Conservation (phyloP, 2,329 filamentous ascomycete species). For the Trichoderma sp. region DNA sequence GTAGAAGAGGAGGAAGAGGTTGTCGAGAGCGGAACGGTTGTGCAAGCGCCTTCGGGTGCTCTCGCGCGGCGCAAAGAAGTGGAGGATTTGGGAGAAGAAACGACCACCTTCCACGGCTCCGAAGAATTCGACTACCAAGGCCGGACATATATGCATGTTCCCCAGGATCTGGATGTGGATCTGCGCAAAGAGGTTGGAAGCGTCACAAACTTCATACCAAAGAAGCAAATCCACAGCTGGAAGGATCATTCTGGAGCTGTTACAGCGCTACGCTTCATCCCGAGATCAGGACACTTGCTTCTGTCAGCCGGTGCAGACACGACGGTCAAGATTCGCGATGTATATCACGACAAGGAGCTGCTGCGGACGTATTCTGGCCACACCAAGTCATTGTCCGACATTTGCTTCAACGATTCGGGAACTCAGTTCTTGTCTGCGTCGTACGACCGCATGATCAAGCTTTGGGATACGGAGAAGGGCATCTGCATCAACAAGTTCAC, state of each 20-base stretch:
- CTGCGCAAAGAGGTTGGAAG: slow-evolving; percentile 77
- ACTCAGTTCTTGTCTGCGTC: slow-evolving; percentile 86
- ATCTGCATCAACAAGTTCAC: slow-evolving; percentile 84
- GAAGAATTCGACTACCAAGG: slow-evolving; percentile 90
- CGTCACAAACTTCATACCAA: slow-evolving; percentile 86
- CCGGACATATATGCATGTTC: slow-evolving; percentile 95
- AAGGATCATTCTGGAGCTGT: slow-evolving; percentile 81
- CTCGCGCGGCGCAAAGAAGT: slow-evolving; percentile 56
- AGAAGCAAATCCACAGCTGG: slow-evolving; percentile 90
- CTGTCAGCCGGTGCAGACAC: slow-evolving; percentile 87
- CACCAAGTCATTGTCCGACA: slow-evolving; percentile 83
- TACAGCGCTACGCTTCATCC: slow-evolving; percentile 87
- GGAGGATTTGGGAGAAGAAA: slow-evolving; percentile 68
- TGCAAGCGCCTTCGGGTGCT: slow-evolving; percentile 55
- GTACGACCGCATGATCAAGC: slow-evolving; percentile 93
- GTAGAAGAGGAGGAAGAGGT: slow-evolving; percentile 73
- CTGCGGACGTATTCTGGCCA: slow-evolving; percentile 91
- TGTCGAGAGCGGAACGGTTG: slow-evolving; percentile 61
- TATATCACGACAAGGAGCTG: slow-evolving; percentile 85
- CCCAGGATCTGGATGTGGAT: slow-evolving; percentile 84
- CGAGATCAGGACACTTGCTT: slow-evolving; percentile 79
- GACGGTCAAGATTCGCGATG: slow-evolving; percentile 91
- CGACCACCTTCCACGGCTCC: slow-evolving; percentile 80
- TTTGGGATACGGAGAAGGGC: slow-evolving; percentile 97
- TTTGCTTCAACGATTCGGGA: slow-evolving; percentile 80